Base-by-base conservation (phyloP, 139 green algal species). In the Desmodesmus armatus region DNA sequence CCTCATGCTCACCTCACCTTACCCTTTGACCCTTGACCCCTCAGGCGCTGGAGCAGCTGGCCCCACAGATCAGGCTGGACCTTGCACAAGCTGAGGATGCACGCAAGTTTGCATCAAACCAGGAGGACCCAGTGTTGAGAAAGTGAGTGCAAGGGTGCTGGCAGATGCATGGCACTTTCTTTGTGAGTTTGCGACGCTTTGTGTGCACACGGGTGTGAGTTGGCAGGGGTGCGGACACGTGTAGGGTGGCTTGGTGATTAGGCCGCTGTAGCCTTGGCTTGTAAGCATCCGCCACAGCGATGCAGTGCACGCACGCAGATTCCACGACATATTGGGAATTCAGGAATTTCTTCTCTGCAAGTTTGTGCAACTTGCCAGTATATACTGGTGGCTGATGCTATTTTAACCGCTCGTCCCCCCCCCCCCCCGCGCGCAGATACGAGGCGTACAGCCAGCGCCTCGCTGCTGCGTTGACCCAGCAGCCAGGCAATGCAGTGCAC, bases 11-110 rank as follows among this genome's bases (percentile, higher is more conserved):
- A n/a, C n/a, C n/a, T n/a, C n/a, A n/a, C n/a, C n/a, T n/a, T n/a
- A n/a, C n/a, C n/a, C n/a, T n/a, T n/a, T n/a, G n/a, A n/a, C n/a
- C n/a, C n/a, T n/a, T n/a, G n/a, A n/a, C 88, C 60, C 87, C 88
- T 27, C n/a, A n/a, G n/a, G 94, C 92, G 0, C 74, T 97, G 81
- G 91, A 91, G 47, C 76, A 58, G 15, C 74, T 98, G 27, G 95
- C 95, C 0, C 88, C 91, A 1, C 89, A 91, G 91, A 86, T 96
- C 5, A 84, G 93, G 21, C 87, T 98, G 41, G 89, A 96, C 37
- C 86, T 98, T 78, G 93, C 91, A 7, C 93, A 96, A 83, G 93
- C 89, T 0, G 91, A 91, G 11, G 90, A 94, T 87, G 91, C 88
- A 41, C 78, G 83, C 49, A 87, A 86, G 74, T 93, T 78, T 66